Base-by-base conservation (phyloP, 768 basidiomycete genomes). In the Saitozyma sp. region DNA sequence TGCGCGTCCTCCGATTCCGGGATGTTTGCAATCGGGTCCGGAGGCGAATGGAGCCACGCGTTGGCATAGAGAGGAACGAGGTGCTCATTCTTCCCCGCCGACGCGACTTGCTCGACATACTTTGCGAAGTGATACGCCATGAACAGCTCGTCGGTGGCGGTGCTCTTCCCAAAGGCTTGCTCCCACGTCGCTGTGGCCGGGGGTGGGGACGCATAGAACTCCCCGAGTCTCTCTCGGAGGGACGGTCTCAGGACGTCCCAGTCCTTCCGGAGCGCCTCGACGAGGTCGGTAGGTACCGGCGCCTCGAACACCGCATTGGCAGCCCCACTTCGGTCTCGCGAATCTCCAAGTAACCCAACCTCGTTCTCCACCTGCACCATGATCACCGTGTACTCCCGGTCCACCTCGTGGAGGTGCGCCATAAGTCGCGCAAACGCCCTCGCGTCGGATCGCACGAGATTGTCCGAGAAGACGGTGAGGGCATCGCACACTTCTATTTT, bases 81-180 rank as follows among this genome's bases (percentile, higher is more conserved):
- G 43, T 65, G 53, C 40, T 41, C 48, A 2, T n/a, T 11, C 54
- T 65, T 56, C 6, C 64, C 64, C 14, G 38, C 16, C 19, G 17
- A 37, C 13, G 59, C 64, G 19, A 61, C 55, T 37, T 40, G 50
- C 9, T 65, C 43, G 37, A 65, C 19, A 48, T 52, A 54, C 11
- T 45, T 20, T 2, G 59, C 64, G 39, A 61, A 65, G 43, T 65
- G 59, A 39, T 61, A 65, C 17, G 64, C 64, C 64, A 65, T 65
- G 50, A 65, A 65, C 19, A 61, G 40, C 55, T 65, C 64, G 42
- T 61, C 59, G 29, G 59, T 52, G 39, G 61, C 55, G 39, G 38
- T 29, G 39, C 54, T 54, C 11, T 42, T 38, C 6, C 64, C 64
- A n/a, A 65, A 58, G 2, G 50, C 42, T 11, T 49, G 39, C n/a